Base-by-base conservation (phyloP, 2,329 filamentous ascomycete species). In the Fusarium brevicatenulatum region DNA sequence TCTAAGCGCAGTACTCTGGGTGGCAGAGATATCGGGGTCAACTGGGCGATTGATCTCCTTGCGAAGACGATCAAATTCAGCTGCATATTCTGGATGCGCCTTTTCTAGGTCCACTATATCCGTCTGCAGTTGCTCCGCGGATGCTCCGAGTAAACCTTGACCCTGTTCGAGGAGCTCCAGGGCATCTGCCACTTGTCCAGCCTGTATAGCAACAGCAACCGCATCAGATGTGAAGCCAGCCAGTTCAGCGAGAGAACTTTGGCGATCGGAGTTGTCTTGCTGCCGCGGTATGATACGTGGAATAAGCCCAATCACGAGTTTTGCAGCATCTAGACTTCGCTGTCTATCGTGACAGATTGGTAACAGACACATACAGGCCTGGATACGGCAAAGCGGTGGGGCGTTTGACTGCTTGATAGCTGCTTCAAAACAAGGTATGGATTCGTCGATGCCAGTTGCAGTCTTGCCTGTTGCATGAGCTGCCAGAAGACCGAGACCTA, bases 1-100 rank as follows among this genome's bases (percentile, higher is more conserved):
- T 42, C 21, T 42, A 0, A 16, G 9, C 4, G 13, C 40, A 5
- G n/a, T 16, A 6, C 13, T 23, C 13, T 7, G n/a, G 2, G 40
- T 42, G 9, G 40, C n/a, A 23, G 40, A 23, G 40, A 42, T 42
- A 1, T 42, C 40, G 0, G 40, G 3, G 40, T 42, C 40, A 5
- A 42, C 1, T 3, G 40, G 40, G 5, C 40, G 40, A 5, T 42
- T 42, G 0, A 42, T 42, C 40, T 42, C 40, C 40, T 42, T 42
- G 8, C 21, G 40, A 4, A 42, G 40, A 10, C 40, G 40, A 3
- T n/a, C 40, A 1, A 42, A 42, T n/a, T n/a, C 21, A 1, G 13
- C 40, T 42, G 40, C 40, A 42, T 42, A 42, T 42, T 42, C 21
- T 6, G 40, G 40, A n/a, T 42, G 40, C 13, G 8, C 21, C 40